Evolutionary conservation across 1,284 basidiomycete genomes (phyloP), one percentile per base, ranked within the genome.

Genomic region (Ceratobasidium sp.): DNA sequence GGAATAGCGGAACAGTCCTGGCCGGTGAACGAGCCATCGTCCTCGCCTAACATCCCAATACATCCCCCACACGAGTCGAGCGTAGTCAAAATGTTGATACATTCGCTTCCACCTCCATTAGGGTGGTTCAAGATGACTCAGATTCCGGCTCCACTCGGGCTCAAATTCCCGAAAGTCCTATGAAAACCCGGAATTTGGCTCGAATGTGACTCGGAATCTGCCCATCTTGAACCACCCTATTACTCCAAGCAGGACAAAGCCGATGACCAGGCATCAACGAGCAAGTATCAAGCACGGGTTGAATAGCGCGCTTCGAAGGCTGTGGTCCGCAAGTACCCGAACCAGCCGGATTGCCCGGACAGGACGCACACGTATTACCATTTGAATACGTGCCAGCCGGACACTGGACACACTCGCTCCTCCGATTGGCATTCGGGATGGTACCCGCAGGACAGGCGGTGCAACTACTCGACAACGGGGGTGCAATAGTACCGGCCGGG

Each of bases 1-100:
- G 49, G 49, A 15, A 69, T 69, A 13, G 51, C 42, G 18, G 51
- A 55, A 15, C 67, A 69, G 67, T 69, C 67, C 1, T 33, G 51
- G 2, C 67, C 67, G 20, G 66, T 51, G 26, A 33, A 68, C 28
- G 3, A 9, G 15, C 20, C 28, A 10, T 26, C 46, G 7, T 67
- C 64, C 23, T 56, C 33, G 3, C 42, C 69, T 23, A 7, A n/a
- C 1, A 26, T 15, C 1, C 6, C 40, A 15, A 46, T 49, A 23
- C 69, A 72, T 20, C 69, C 69, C 15, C 69, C 69, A 49, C 69
- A 72, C 40, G 69, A 72, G 23, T 72, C 69, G 42, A 72, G 69
- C 2, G 69, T 72, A n/a, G 39, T 72, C 2, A 72, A 26, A 0
- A 46, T 20, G 26, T 72, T 46, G 13, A 72, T 40, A 33, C 69